These are phyloP conservation scores for Lactifluus pinguis DNA, from an alignment of 768 basidiomycete species.

Conservation along the genomic window DNA sequence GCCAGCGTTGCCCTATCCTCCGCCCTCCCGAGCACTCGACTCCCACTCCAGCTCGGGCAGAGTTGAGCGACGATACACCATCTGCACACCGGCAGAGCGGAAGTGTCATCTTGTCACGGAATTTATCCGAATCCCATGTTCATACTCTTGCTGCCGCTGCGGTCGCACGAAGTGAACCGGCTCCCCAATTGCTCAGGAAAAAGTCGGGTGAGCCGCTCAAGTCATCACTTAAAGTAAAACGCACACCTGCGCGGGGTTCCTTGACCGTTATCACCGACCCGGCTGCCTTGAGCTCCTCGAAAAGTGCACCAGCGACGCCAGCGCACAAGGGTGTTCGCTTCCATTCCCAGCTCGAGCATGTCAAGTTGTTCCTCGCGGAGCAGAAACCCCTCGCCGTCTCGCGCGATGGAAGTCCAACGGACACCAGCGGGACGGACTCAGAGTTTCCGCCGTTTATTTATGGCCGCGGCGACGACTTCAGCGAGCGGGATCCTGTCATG, in stretches of 20 bases:
- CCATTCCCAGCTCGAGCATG: conserved; percentile 82
- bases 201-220: conserved; percentile 93
- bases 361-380: conserved; percentile 89
- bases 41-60: conserved; percentile 32
- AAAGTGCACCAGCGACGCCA: conserved; percentile 80
- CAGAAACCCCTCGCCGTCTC: conserved; percentile 94
- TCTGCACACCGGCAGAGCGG: not conserved
- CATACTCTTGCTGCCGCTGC: conserved; percentile 10
- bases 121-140: conserved; percentile 19
- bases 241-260: conserved; percentile 37
- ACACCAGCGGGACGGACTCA: conserved; percentile 71
- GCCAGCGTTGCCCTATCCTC: conserved; percentile 21
- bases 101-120: conserved; percentile 1
- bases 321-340: conserved; percentile 87
- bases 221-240: conserved; percentile 73
- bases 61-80: conserved; percentile 10
- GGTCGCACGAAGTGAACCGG: not conserved
- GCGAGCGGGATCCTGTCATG: conserved; percentile 41
- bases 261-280: conserved; percentile 43
- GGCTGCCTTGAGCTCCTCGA: conserved; percentile 32
- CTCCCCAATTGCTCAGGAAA: conserved; percentile 52
- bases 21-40: conserved; percentile 36
- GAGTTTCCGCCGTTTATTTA: conserved; percentile 68
- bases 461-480: conserved; percentile 31
- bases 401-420: conserved; percentile 81